Conservation (phyloP, 352 stramenopile species). For the Pythium coloratum region DNA sequence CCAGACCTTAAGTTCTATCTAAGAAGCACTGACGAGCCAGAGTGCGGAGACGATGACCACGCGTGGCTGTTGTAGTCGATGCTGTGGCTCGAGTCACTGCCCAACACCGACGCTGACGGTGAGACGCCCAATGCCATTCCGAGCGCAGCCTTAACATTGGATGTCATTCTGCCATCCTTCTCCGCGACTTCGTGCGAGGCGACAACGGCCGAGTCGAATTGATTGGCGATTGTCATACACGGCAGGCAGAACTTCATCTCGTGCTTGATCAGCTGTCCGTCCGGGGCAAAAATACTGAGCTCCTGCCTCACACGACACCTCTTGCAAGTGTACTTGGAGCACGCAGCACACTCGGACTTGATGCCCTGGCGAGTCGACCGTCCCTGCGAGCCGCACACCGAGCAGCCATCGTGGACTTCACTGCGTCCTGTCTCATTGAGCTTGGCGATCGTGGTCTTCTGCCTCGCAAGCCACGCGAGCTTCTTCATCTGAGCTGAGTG, state of each 20-base stretch:
- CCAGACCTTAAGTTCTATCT: too few species aligned
- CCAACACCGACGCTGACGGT: too few species aligned
- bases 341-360: not conserved
- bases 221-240: conserved; percentile 6
- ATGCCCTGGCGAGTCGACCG: not conserved
- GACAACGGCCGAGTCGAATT: not conserved
- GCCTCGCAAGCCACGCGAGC: conserved; percentile 41
- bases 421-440: not conserved
- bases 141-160: too few species aligned
- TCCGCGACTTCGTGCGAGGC: not conserved
- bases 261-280: not conserved
- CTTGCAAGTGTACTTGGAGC: conserved; percentile 3
- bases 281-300: not conserved
- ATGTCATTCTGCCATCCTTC: not conserved
- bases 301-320: conserved; percentile 12
- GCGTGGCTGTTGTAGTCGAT: too few species aligned
- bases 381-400: not conserved
- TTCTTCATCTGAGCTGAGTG: conserved; percentile 63
- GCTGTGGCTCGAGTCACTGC: too few species aligned
- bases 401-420: not conserved
- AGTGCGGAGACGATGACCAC: too few species aligned
- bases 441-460: not conserved
- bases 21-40: too few species aligned
- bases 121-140: too few species aligned
- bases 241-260: conserved; percentile 4